Evolutionary conservation across 352 stramenopile species (phyloP), one percentile per base, ranked within the genome.

Genomic region (Blastocystis sp.): DNA sequence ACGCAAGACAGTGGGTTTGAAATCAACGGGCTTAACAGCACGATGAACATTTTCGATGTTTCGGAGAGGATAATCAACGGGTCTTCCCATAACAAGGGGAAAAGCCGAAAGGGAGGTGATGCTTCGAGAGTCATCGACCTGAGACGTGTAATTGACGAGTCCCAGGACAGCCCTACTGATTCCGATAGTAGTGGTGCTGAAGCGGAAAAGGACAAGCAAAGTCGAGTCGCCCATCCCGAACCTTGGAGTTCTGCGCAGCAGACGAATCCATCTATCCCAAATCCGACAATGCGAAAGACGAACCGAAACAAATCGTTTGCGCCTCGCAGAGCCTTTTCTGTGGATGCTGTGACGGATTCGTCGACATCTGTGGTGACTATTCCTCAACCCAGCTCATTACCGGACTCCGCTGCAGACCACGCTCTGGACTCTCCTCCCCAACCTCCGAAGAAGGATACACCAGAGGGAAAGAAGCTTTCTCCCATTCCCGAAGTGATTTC

Each of bases 1-100:
- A 70, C 74, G 10, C 41, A 67, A 41, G 74, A 85, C 3, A 55
- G 31, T 12, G 74, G 74, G 24, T 67, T 69, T 67, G 74, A 85
- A 69, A 85, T 85, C 16, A 69, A 31, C 45, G 74, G 74, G 29
- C 59, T 85, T 26, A 12, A 45, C n/a, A 69, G 45, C 1, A 39
- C 33, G 41, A 37, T 51, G 74, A 69, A 67, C 41, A 85, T 85
- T 21, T 63, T 85, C 2, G 74, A 85, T 50, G 26, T 67, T 67
- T 85, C 74, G 55, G 61, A 62, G 45, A 19, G 29, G 45, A 35
- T 85, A 29, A 59, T 85, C 16, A 31, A 69, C 51, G 31, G 41
- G 13, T 33, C 24, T 39, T 60, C 65, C 35, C 2, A 85, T 21
- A n/a, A 67, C 10, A 19, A 50, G 37, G 33, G 26, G 16, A 77